Evolutionary conservation across 306 rosid genomes (phyloP), one percentile per base, ranked within the genome.

Genomic region (Elaeagnus macrophylla): DNA sequence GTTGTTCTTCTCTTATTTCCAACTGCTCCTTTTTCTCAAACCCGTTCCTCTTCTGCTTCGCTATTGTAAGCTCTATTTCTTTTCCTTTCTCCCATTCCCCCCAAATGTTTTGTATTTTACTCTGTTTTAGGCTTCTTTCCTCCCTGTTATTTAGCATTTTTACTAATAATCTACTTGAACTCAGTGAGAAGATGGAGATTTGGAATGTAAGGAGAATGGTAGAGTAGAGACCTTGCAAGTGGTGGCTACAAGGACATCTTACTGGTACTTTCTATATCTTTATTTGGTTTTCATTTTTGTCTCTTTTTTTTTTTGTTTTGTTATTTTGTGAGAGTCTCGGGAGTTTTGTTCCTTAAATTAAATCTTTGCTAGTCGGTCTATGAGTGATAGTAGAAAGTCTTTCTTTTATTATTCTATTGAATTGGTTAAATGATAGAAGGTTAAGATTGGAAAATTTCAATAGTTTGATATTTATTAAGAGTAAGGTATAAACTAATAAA

Each of bases 171-270:
- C 40, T 36, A 66, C 63, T n/a, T 39, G 62, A 17, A 44, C 56
- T 76, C 72, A 91, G 99, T 54, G 72, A 68, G 39, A 66, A 67
- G 56, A 59, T 43, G 53, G 89, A 71, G 44, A 77, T 87, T 75
- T 84, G 99, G 99, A 79, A 83, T 77, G 81, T 91, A 19, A 65
- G 69, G 68, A 84, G 96, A 73, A 63, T 67, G 54, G 70, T 74
- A 48, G 93, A 84, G 51, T 91, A 96, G 99, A 82, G 82, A 37
- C 89, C 94, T 71, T 91, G 99, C 88, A 67, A 75, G 47, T 91
- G 95, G 99, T 91, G 96, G 99, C 72, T 74, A 10, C 82, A 78
- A 75, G 83, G 77, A 15, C 77, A 69, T 59, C 73, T 62, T 69
- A 57, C 66, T 36, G 93, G 96, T 91, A 73, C 8, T 6, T 60